phyloP scores from a whole-genome alignment of 108 stramenopile genomes.

The Pseudonitzschia delicatissima region DNA sequence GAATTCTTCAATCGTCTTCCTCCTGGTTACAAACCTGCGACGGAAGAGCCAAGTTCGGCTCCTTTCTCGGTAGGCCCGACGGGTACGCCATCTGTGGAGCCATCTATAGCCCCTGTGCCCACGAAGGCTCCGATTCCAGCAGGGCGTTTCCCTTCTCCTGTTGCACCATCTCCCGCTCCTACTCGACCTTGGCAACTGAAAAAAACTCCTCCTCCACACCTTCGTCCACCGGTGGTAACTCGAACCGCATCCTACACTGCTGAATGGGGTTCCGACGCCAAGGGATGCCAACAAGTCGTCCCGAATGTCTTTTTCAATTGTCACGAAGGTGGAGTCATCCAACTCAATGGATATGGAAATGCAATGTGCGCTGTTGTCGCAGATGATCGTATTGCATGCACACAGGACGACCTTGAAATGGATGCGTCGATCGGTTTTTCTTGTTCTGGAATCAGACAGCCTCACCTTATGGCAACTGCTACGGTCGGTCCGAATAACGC shows the following conservation, averaged over 20 bases:
- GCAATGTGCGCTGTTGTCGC: not conserved
- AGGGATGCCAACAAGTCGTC: not conserved
- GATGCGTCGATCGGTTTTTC: constrained; percentile 8
- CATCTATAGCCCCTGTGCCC: not conserved
- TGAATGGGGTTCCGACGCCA: constrained; percentile 1
- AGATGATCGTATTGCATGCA: constrained; percentile 1
- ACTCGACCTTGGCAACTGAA: no score
- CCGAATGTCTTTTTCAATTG: constrained; percentile 7
- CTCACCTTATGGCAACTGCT: constrained; percentile 9
- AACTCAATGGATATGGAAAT: not conserved
- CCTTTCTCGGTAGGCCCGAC: not conserved
- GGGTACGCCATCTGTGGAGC: not conserved
- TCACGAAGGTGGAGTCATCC: constrained; percentile 4
- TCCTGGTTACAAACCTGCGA: not conserved
- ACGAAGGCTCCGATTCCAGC: not conserved
- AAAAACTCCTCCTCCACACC: not conserved
- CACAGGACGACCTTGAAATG: not conserved
- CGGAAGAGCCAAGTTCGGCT: not conserved
- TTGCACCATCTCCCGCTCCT: not conserved
- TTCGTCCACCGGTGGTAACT: not conserved
- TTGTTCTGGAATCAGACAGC: constrained; percentile 3
- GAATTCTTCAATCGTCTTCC: constrained; percentile 1
- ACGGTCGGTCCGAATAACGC: not conserved
- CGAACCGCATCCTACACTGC: constrained; percentile 1
- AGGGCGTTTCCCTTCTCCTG: constrained; percentile 2